Evolutionary conservation across 2,329 filamentous ascomycete genomes (phyloP), one percentile per base, ranked within the genome.

Genomic region (Claviceps quebecensis): DNA sequence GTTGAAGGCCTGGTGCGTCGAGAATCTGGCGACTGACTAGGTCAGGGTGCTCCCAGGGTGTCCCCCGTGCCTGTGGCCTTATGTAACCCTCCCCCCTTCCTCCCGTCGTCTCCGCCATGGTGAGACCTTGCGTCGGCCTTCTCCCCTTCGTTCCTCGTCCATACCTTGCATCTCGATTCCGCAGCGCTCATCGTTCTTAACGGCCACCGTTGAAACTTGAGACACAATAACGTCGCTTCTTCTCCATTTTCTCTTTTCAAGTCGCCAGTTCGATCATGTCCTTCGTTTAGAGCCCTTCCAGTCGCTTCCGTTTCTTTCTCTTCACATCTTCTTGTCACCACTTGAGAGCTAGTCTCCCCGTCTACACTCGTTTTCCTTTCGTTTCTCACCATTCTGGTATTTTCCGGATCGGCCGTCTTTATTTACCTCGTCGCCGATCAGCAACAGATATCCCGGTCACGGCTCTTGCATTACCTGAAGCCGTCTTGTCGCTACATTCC

Each of bases 231-330:
- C 29, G 9, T 38, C 41, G 22, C 23, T 52, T 56, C 50, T 53
- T 54, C 52, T 54, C 57, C 54, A 49, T 47, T 2, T 56, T 59
- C 50, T 52, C 17, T 29, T 34, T 39, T 13, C 43, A 43, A 47
- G 48, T 51, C 51, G 51, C 51, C 47, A 51, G 61, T 60, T 59
- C 60, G 65, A 68, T 61, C 56, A 68, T 69, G 66, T 66, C 60
- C 59, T 56, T 59, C 57, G 54, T 58, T 62, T 63, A 57, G 50
- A 55, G 49, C 51, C 47, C 59, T 57, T 57, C 57, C 56, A 54
- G 58, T 46, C 19, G 49, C 36, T 50, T 44, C 37, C 41, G 43
- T 44, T 52, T 36, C 49, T 26, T 44, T 50, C 9, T 9, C 49
- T 26, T 44, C 49, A 17, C 7, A 17, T 40, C 23, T 43, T n/a